phyloP scores from a whole-genome alignment of 73 alveolate genomes.

The Paramecium pentaurelia region DNA sequence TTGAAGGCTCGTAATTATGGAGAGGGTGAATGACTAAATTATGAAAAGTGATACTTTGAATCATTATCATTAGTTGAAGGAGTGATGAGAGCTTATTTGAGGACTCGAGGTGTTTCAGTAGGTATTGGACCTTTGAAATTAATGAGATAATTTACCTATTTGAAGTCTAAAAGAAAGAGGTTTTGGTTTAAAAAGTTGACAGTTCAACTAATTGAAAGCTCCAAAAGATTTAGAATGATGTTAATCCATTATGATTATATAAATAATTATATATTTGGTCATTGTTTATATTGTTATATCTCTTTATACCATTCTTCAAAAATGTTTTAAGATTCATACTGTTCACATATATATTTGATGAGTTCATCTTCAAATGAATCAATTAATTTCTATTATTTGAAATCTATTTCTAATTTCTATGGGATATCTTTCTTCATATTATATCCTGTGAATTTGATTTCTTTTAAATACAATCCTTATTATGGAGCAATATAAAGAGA shows the following conservation, averaged over 20 bases:
- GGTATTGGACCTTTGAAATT: background rate
- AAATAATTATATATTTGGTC: background rate
- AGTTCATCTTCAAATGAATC: background rate
- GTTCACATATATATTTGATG: background rate
- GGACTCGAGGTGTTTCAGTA: background rate
- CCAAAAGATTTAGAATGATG: constrained; percentile 8
- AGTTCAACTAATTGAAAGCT: background rate
- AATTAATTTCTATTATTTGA: background rate
- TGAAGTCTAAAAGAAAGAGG: background rate
- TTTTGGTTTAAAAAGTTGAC: background rate
- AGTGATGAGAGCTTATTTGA: background rate
- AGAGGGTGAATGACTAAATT: background rate
- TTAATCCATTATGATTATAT: background rate
- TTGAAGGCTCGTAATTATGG: background rate
- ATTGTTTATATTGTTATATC: background rate
- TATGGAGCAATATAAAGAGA: constrained; percentile 79
- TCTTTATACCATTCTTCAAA: constrained; percentile 24
- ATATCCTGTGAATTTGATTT: constrained; percentile 49
- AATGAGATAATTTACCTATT: background rate
- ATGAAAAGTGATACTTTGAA: background rate
- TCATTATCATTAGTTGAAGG: background rate
- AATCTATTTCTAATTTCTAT: background rate
- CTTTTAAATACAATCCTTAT: constrained; percentile 68
- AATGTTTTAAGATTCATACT: background rate
- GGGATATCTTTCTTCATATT: constrained; percentile 53